Conservation (phyloP, 805 yeast genomes). For the Middelhovenomyces tepae region DNA sequence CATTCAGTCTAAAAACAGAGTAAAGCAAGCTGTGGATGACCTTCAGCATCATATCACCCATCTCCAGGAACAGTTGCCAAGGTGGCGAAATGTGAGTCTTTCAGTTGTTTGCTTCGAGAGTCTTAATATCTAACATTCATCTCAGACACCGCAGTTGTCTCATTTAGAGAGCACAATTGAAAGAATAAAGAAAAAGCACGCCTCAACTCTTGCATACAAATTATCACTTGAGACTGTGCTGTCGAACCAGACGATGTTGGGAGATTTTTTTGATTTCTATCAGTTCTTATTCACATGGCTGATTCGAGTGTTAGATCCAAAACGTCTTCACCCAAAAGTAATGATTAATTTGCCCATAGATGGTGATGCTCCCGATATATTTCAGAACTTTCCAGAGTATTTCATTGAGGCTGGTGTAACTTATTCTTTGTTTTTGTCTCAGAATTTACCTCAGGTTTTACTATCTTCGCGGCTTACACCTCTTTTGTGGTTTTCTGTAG, state of each 20-base stretch:
- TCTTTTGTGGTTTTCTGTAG: conserved; percentile 64
- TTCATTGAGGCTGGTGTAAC: conserved; percentile 73
- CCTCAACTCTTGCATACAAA: conserved; percentile 35
- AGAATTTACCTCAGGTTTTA: conserved; percentile 46
- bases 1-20: conserved; percentile 45
- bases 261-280: conserved; percentile 66
- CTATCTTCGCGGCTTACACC: conserved; percentile 19
- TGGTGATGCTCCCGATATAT: conserved; percentile 32
- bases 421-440: conserved; percentile 42
- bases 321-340: conserved; percentile 33
- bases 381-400: conserved; percentile 80
- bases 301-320: conserved; percentile 64
- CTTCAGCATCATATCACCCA: conserved; percentile 41
- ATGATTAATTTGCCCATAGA: conserved; percentile 40
- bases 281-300: conserved; percentile 69
- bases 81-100: conserved; percentile 15
- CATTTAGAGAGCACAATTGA: conserved; percentile 31
- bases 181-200: conserved; percentile 37
- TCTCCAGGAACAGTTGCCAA: conserved; percentile 33
- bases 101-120: neutral
- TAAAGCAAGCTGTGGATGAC: conserved; percentile 42
- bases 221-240: conserved; percentile 59
- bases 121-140: too few species aligned
- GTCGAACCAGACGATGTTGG: conserved; percentile 45
- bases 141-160: too few species aligned